Evolutionary conservation across 345 rosid species (phyloP), one percentile per base, ranked within the genome.

Genomic region (Eucalyptus coolabah): DNA sequence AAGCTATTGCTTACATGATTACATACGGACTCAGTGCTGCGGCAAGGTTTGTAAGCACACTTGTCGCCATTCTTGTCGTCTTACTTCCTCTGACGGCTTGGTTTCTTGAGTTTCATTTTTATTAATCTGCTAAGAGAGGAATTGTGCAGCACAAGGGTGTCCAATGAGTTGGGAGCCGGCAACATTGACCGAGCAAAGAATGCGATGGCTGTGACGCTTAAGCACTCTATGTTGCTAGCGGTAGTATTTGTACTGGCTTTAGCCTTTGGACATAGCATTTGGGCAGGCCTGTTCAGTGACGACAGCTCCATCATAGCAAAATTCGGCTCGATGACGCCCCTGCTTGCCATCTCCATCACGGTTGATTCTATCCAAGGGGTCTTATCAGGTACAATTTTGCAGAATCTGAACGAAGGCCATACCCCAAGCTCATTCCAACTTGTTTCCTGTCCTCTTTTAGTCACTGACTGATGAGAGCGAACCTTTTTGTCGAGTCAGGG

Each of bases 11-110:
- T 77, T 96, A 89, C 93, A 95, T 95, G 97, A 91, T 94, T 56
- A 92, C 94, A 26, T 95, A 94, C 28, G 99, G 99, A 23, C 94
- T 98, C 19, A 94, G 98, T 90, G 97, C 98, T 60, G 96, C 97
- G 42, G 97, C 95, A 88, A 96, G 99, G 99, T 97, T 77, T 87
- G 96, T 50, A 56, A 4, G 30, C 83, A 21, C 83, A 77, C 83
- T 40, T 21, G 47, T 37, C 13, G 83, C 16, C 28, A 2, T 40
- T 40, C 15, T 77, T 77, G 83, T 37, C 13, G 28, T 40, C 83
- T 77, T 37, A 21, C 83, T 37, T 77, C 47, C 47, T 77, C 47
- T 42, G 83, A 77, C 7, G 47, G 85, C 53, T 67, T 69, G 45
- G 8, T 30, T 53, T 50, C 40, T 21, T 49, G 7, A 5, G 21